Evolutionary conservation across 345 rosid species (phyloP).

Genomic region (Arabidopsis suecica): DNA sequence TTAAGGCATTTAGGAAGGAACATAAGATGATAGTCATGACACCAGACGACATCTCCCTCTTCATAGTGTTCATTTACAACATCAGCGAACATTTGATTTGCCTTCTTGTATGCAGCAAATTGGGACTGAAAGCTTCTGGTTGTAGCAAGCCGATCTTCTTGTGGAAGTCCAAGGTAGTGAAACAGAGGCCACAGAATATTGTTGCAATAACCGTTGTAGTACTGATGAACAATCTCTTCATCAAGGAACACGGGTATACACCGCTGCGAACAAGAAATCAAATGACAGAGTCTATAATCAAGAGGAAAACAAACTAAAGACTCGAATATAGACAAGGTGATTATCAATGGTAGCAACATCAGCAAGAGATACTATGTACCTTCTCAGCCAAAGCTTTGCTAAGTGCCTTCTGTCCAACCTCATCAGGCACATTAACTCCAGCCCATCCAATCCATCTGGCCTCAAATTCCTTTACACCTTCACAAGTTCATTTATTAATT

Average conservation of each 20-base stretch:
- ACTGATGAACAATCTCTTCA: conserved; percentile 98
- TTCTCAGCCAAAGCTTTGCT: conserved; percentile 95
- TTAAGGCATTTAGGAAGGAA: conserved; percentile 95
- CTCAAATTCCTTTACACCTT: conserved; percentile 98
- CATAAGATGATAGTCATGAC: conserved; percentile 99
- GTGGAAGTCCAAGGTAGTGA: conserved; percentile 98
- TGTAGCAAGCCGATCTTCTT: conserved; percentile 98
- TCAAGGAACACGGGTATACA: conserved; percentile 99
- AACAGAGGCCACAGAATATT: conserved; percentile 98
- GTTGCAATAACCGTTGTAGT: conserved; percentile 98
- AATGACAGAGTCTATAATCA: conserved; percentile 5
- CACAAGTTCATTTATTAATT: conserved; percentile 41
- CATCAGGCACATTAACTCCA: conserved; percentile 98
- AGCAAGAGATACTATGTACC: conserved; percentile 47
- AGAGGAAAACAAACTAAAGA: not conserved
- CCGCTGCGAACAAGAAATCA: conserved; percentile 57
- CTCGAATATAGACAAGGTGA: not conserved
- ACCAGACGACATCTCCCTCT: conserved; percentile 99
- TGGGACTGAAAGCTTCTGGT: conserved; percentile 99
- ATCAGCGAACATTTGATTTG: conserved; percentile 98
- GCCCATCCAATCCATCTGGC: conserved; percentile 99
- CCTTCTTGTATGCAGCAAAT: conserved; percentile 93
- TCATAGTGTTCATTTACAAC: conserved; percentile 92
- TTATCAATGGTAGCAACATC: conserved; percentile 23
- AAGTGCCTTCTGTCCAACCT: conserved; percentile 92